Evolutionary conservation across 495 filamentous ascomycete genomes (phyloP).

Genomic region (Penicillium bovifimosum): DNA sequence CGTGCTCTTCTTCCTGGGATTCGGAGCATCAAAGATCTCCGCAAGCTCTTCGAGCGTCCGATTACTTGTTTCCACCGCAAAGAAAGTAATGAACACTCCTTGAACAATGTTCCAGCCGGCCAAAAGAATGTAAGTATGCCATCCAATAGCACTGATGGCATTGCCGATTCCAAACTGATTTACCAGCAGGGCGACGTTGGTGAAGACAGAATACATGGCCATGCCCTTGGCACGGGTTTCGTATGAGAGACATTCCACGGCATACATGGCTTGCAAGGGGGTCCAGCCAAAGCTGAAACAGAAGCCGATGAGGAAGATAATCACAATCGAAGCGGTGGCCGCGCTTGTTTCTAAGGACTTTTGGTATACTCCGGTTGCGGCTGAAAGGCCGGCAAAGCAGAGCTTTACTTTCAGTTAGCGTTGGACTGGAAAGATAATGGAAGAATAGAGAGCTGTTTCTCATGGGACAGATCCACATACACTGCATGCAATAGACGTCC

Average conservation of each 20-base stretch:
- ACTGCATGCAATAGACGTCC: not conserved
- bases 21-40: slow-evolving; percentile 55
- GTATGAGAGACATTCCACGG: slow-evolving; percentile 56
- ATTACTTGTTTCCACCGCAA: slow-evolving; percentile 60
- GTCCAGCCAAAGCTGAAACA: slow-evolving; percentile 58
- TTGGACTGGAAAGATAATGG: not conserved
- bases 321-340: slow-evolving; percentile 49
- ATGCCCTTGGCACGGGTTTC: slow-evolving; percentile 62
- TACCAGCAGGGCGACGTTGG: slow-evolving; percentile 40
- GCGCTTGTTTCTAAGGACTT: not conserved
- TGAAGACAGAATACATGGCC: slow-evolving; percentile 45
- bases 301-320: slow-evolving; percentile 63
- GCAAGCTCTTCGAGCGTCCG: slow-evolving; percentile 62
- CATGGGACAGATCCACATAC: not conserved
- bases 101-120: slow-evolving; percentile 53
- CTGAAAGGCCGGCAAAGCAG: not conserved
- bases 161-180: slow-evolving; percentile 53
- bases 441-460: not conserved
- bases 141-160: slow-evolving; percentile 58
- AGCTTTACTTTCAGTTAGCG: not conserved
- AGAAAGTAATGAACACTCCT: slow-evolving; percentile 53
- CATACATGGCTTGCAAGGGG: slow-evolving; percentile 61
- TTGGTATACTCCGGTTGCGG: not conserved
- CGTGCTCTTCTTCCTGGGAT: slow-evolving; percentile 47
- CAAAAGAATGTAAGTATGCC: slow-evolving; percentile 63